Evolutionary conservation across 2,329 filamentous ascomycete genomes (phyloP), one percentile per base, ranked within the genome.

Genomic region (Ophiostoma sp.): DNA sequence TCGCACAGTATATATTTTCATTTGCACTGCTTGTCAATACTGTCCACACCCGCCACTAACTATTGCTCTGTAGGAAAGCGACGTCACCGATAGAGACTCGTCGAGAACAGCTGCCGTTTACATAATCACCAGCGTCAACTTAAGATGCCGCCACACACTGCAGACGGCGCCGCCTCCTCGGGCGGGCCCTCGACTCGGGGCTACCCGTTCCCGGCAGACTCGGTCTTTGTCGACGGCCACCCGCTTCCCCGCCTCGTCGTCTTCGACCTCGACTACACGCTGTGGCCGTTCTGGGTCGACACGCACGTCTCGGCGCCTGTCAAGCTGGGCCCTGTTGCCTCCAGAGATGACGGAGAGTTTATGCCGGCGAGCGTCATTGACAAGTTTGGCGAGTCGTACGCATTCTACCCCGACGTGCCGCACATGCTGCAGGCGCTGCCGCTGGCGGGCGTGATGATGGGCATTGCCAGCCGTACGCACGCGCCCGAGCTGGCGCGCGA

Each of bases 221-320:
- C 69, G 1, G 69, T 70, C 66, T 68, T 70, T 57, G 20, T 78
- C 74, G 83, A 86, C 78, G 80, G 87, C 60, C 85, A 88, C 0
- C 91, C 93, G 0, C 85, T 97, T 1, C 94, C 94, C 0, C 88
- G 89, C 72, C 85, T 97, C 74, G 86, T 98, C 75, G 91, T 95
- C 73, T 97, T 98, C 81, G 95, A 98, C 79, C 87, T 98, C 73
- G 94, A 98, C 84, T 98, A 97, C 84, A 98, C 95, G 83, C 85
- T 98, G n/a, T 98, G 94, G 95, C 93, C 94, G 4, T 97, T 97
- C 81, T 98, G 94, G 94, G 90, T 96, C 1, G 95, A 98, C 82
- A 97, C 93, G 3, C 94, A 97, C 80, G 90, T 95, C 75, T 87
- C 88, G 33, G 86, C 88, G 7, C 94, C 93, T 0, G 52, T 70